Evolutionary conservation across 257 asterid genomes (phyloP).

Genomic region (Przewalskia tangutica): DNA sequence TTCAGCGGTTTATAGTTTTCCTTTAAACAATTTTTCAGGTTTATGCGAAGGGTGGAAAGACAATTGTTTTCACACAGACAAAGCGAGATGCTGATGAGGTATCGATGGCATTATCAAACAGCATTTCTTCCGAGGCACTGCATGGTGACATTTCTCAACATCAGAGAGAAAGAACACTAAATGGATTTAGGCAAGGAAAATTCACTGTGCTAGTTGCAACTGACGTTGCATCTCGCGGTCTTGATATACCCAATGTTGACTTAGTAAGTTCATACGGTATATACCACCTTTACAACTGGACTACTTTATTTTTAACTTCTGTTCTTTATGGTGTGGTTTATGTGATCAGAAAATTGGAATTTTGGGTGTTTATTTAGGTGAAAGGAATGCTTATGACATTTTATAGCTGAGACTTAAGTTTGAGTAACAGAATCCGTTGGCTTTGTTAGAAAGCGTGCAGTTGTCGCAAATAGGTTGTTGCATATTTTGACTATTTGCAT

Average conservation of each 20-base stretch:
- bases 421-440: not conserved
- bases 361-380: not conserved
- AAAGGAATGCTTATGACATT: not conserved
- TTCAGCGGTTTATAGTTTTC: not conserved
- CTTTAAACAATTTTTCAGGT: conserved; percentile 33
- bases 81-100: conserved; percentile 98
- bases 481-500: not conserved
- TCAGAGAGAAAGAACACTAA: conserved; percentile 90
- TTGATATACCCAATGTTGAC: conserved; percentile 90
- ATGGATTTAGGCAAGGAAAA: conserved; percentile 87
- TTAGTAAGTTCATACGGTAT: conserved; percentile 44
- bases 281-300: not conserved
- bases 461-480: not conserved
- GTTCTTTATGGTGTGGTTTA: not conserved
- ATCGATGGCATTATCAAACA: conserved; percentile 55
- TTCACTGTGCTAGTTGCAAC: conserved; percentile 93
- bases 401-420: not conserved
- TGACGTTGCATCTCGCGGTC: conserved; percentile 95
- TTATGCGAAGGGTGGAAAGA: conserved; percentile 87
- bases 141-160: conserved; percentile 97
- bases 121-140: conserved; percentile 89
- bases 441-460: not conserved
- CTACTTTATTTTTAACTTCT: not conserved
- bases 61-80: conserved; percentile 87
- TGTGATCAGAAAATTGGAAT: not conserved